These are phyloP conservation scores for Biscogniauxia sp. DNA, from an alignment of 2,329 filamentous ascomycete species.

Conservation along the genomic window DNA sequence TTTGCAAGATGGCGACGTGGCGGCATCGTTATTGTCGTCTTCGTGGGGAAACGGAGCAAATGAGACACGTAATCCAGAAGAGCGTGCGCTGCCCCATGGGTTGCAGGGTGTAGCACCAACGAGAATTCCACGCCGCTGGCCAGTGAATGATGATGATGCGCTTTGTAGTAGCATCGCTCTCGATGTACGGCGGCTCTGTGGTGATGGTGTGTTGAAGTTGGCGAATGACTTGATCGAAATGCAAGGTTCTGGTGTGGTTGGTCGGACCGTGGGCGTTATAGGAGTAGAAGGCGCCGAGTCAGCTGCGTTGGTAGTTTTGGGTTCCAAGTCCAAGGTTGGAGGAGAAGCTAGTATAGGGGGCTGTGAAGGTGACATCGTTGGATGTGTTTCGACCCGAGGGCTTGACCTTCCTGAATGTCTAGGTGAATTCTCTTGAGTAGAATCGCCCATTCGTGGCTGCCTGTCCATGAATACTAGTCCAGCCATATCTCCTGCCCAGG, in stretches of 20 bases:
- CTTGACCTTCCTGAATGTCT: background rate
- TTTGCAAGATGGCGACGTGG: slow-evolving; percentile 10
- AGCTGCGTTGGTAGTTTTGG: background rate
- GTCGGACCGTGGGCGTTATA: slow-evolving; percentile 29
- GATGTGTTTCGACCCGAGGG: background rate
- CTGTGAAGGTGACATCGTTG: background rate
- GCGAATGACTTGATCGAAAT: slow-evolving; percentile 52
- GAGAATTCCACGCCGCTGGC: slow-evolving; percentile 22
- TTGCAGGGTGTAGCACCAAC: slow-evolving; percentile 14
- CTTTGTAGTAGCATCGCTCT: slow-evolving; percentile 3
- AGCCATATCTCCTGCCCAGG: slow-evolving; percentile 24
- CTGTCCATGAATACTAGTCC: slow-evolving; percentile 1
- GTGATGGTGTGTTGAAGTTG: slow-evolving; percentile 51
- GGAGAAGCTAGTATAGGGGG: background rate
- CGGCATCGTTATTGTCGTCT: slow-evolving; percentile 21
- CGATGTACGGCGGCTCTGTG: slow-evolving; percentile 34
- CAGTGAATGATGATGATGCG: slow-evolving; percentile 8
- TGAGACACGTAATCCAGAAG: slow-evolving; percentile 31
- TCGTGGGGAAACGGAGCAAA: slow-evolving; percentile 34
- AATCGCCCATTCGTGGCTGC: background rate
- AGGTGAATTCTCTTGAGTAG: background rate
- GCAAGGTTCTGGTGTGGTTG: slow-evolving; percentile 44
- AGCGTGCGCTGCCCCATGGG: slow-evolving; percentile 13
- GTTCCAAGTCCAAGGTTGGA: background rate
- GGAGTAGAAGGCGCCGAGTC: slow-evolving; percentile 17